These are phyloP conservation scores for Aegilops umbellulata DNA, from an alignment of 176 grass and related monocot genomes.

Conservation along the genomic window DNA sequence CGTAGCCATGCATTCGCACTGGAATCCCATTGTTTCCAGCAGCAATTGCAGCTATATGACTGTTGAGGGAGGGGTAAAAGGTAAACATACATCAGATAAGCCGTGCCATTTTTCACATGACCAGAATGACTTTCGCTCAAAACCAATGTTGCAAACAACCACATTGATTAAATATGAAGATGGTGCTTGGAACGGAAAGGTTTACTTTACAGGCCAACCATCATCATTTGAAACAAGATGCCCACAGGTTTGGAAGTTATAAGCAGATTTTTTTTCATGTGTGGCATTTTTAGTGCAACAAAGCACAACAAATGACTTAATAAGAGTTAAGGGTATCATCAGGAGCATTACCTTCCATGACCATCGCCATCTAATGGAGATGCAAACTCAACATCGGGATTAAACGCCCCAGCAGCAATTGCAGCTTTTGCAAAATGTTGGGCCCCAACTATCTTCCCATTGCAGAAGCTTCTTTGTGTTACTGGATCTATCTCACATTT, in stretches of 20 bases:
- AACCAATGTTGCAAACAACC: not conserved
- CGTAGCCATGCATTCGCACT: slow-evolving; percentile 85
- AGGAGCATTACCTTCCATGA: slow-evolving; percentile 75
- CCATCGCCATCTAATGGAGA: slow-evolving; percentile 98
- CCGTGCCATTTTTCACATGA: not conserved
- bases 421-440: slow-evolving; percentile 99
- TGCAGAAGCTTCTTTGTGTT: slow-evolving; percentile 76
- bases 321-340: not conserved
- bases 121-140: not conserved
- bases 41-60: slow-evolving; percentile 97
- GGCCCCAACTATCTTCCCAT: slow-evolving; percentile 98
- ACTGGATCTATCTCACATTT: slow-evolving; percentile 93
- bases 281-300: not conserved
- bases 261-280: not conserved
- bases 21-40: slow-evolving; percentile 96
- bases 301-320: not conserved
- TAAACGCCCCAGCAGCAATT: slow-evolving; percentile 89
- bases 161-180: not conserved
- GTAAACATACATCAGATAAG: slow-evolving; percentile 24
- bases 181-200: not conserved
- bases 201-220: not conserved
- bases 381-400: slow-evolving; percentile 89
- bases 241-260: not conserved
- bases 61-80: slow-evolving; percentile 36
- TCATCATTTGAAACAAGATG: not conserved